Evolutionary conservation across 177 flowering plant species (phyloP), one percentile per base, ranked within the genome.

Genomic region (Vitis hybrid): DNA sequence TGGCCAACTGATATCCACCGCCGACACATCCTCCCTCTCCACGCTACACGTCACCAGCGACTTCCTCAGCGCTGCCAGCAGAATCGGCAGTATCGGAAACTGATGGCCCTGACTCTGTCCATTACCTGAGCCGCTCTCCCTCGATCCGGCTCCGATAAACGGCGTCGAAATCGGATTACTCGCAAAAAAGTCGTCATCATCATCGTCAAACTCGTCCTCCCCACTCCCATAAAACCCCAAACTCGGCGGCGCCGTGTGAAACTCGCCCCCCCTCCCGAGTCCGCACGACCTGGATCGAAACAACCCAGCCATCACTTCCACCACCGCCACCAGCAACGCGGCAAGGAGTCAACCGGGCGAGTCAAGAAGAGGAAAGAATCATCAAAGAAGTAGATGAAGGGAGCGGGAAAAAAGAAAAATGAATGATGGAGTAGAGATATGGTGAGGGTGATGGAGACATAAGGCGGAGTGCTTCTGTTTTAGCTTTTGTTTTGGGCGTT

Each of bases 1-100:
- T 2, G 98, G 98, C 84, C 85, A 84, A 11, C 97, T 79, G 20
- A 94, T 94, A 52, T 94, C 97, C 82, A 90, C 68, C 30, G 87
- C 64, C 24, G 81, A 73, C 41, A 76, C 78, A 52, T 91, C 97
- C 15, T 87, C 90, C 35, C 77, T 80, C 56, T 87, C 92, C 14
- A 89, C 90, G 62, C 86, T 86, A 76, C 97, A 92, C 1, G 91
- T 89, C 21, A 92, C 81, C 81, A 90, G 65, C 1, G 98, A 92
- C 82, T 88, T 92, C 81, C 94, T 74, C 76, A 94, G 67, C 20
- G 86, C 95, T 59, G 91, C 81, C 30, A 82, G 79, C 66, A 94
- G 58, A 27, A 92, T 65, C 15, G 78, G 90, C 74, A 92, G 50
- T 1, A 94, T 65, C 1, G 93, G 77, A 59, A 71, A 78, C 75